Evolutionary conservation across 352 stramenopile species (phyloP), one percentile per base, ranked within the genome.

Genomic region (Stramenopiles sp.): DNA sequence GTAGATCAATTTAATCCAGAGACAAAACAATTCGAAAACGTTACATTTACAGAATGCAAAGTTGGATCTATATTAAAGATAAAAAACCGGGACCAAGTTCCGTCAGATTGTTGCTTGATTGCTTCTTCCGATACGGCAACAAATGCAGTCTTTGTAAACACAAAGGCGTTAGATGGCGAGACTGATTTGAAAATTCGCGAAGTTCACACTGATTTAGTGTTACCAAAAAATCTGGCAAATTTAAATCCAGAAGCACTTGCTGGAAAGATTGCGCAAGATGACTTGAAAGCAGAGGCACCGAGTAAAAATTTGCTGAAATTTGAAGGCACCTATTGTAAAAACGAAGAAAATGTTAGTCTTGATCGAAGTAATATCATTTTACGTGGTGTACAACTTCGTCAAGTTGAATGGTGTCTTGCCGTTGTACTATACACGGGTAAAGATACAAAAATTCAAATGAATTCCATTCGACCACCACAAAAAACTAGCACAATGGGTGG

Each of bases 131-230:
- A 80, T 31, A 85, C 53, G 53, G 53, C 20, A 69, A 69, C 20
- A 23, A 69, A 69, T 69, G 53, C 53, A 20, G 53, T 69, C 80
- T 94, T 93, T 78, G 86, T 93, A 4, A 88, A 94, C 80, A 94
- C 89, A 30, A 94, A 93, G 79, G 92, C 87, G 23, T 83, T 94
- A 0, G 88, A 94, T 63, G 89, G 89, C 7, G 89, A 94, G 80
- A 94, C 89, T 33, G 93, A 94, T 79, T 81, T 93, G 53, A 94
- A 94, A 78, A 86, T 94, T 30, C 88, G 89, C 1, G 88, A 93
- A 77, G 88, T 87, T 0, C 83, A 69, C 53, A 69, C 20, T 23
- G 53, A 69, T 69, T 23, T 69, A 27, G 53, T 69, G 53, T 27
- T 20, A 20, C 53, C 53, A 20, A 27, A 69, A 20, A 23, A 20